These are phyloP conservation scores for Trichoderma breve DNA, from an alignment of 2,329 filamentous ascomycete species.

Conservation along the genomic window DNA sequence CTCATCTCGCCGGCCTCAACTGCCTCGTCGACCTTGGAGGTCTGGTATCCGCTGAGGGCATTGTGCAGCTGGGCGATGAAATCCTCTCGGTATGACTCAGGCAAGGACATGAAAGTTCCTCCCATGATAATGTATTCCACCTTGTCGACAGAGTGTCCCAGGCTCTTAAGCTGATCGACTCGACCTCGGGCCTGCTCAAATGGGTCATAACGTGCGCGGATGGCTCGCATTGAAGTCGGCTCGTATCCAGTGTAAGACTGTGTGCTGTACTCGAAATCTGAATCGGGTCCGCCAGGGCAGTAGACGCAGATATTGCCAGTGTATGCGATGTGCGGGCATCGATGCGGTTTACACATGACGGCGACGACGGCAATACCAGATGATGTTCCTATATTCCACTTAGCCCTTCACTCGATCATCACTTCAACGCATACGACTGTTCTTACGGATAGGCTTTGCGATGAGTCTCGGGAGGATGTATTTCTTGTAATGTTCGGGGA, in stretches of 20 bases:
- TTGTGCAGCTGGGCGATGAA: conserved; percentile 98
- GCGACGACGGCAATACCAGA: conserved; percentile 97
- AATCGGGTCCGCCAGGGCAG: conserved; percentile 94
- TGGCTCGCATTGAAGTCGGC: conserved; percentile 96
- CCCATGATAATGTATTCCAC: conserved; percentile 99
- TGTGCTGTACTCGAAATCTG: conserved; percentile 98
- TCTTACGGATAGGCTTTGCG: conserved; percentile 84
- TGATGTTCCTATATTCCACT: conserved; percentile 65
- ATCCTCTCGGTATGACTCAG: conserved; percentile 82
- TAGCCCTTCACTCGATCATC: not conserved
- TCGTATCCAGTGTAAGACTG: conserved; percentile 99
- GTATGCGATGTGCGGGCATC: conserved; percentile 96
- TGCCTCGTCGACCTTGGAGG: conserved; percentile 89
- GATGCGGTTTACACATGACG: conserved; percentile 98
- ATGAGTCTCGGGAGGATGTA: conserved; percentile 96
- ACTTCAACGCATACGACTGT: fast-evolving
- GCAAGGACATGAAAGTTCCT: conserved; percentile 96
- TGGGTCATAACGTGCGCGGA: conserved; percentile 93
- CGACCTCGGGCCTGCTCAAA: conserved; percentile 95
- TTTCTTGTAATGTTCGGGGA: conserved; percentile 99
- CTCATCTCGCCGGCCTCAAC: conserved; percentile 94
- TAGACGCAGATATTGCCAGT: conserved; percentile 99
- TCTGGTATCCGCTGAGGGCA: conserved; percentile 92
- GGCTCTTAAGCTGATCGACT: conserved; percentile 92
- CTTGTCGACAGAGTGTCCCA: conserved; percentile 97